Evolutionary conservation across 2,329 filamentous ascomycete genomes (phyloP), one percentile per base, ranked within the genome.

Genomic region (Clarireedia sp.): DNA sequence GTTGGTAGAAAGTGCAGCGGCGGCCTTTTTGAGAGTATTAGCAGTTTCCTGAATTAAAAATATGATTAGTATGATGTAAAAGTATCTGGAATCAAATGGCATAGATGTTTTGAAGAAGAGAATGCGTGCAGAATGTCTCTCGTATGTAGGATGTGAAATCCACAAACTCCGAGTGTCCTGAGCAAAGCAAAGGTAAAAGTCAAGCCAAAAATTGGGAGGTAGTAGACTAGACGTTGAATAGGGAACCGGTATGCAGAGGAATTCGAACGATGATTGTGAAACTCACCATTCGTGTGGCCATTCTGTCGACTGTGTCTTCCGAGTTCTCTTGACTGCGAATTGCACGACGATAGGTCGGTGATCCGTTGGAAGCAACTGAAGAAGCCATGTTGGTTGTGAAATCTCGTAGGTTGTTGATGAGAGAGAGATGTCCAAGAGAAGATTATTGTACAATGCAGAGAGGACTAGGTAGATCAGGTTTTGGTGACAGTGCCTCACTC

Each of bases 1-100:
- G 48, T 76, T 79, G 5, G 79, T 75, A 26, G 75, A 68, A 60
- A 83, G 70, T 40, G 74, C 73, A 38, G 72, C 69, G 29, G 77
- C 68, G 43, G 68, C 67, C 52, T 67, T 68, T 62, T 70, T 70
- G 51, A 69, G 59, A 17, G 61, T 61, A 54, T 53, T 50, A 46
- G 59, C 40, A 41, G 54, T 53, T 48, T 66, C 60, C 64, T 66
- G 54, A 41, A 46, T 26, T 12, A 44, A 43, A 19, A 36, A 41
- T 26, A 56, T 50, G 19, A 55, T 62, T 55, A 64, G 55, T 60
- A 48, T 47, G 23, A 55, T 48, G 36, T 36, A 45, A 48, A 41
- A 44, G 43, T 41, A 53, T 38, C 6, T 59, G 17, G 26, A 41
- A 50, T 21, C 7, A 55, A 17, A 29, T 51, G 19, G 53, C 29